Conservation (phyloP, 306 rosid species). For the Purshia tridentata region DNA sequence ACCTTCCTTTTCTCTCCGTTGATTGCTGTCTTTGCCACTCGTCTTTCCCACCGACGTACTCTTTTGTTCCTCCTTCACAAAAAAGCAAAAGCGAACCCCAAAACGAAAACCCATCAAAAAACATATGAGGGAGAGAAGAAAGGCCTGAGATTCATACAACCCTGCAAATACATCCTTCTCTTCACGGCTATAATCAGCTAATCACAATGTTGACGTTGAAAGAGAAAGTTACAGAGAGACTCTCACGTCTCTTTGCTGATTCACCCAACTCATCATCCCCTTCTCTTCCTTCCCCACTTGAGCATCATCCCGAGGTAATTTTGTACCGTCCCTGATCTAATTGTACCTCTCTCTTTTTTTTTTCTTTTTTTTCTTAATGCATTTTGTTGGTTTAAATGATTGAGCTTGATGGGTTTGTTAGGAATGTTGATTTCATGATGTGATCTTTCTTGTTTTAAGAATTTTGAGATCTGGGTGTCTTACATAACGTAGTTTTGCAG, state of each 20-base stretch:
- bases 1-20: constrained; percentile 8
- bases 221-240: constrained; percentile 60
- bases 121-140: neutral
- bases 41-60: constrained; percentile 27
- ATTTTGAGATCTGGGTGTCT: constrained; percentile 49
- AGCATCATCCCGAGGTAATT: constrained; percentile 43
- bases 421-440: neutral
- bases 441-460: neutral
- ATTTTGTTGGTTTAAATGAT: neutral
- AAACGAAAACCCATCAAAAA: neutral
- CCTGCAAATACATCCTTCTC: neutral
- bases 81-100: neutral
- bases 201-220: constrained; percentile 56
- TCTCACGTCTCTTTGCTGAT: constrained; percentile 60
- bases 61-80: neutral
- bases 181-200: neutral
- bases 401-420: constrained; percentile 31
- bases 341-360: neutral
- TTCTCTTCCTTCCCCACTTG: constrained; percentile 21
- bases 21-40: constrained; percentile 26
- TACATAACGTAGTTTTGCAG: constrained; percentile 20
- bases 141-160: neutral
- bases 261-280: constrained; percentile 38
- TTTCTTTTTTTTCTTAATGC: neutral
- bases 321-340: constrained; percentile 2